phyloP scores from a whole-genome alignment of 805 yeast species.

The Candida vaughaniae region DNA sequence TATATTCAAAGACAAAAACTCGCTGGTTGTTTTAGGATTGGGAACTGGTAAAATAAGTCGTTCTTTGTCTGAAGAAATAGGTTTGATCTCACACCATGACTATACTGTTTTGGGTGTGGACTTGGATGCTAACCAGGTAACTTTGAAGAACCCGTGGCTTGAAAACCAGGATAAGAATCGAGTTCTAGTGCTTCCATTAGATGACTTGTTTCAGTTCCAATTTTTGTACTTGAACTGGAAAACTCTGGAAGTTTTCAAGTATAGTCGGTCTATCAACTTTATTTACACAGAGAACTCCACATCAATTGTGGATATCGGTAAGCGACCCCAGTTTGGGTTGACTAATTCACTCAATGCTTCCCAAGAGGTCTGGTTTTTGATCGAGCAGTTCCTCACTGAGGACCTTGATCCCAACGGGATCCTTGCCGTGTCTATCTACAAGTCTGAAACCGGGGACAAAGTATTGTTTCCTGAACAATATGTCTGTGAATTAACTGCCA shows the following conservation, averaged over 20 bases:
- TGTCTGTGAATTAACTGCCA: conserved; percentile 13
- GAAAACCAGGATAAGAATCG: conserved; percentile 16
- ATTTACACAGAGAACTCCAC: conserved; percentile 11
- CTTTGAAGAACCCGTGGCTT: conserved; percentile 40
- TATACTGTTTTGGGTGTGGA: conserved; percentile 50
- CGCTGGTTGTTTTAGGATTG: conserved; percentile 51
- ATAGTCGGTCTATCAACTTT: conserved; percentile 25
- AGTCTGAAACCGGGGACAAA: conserved; percentile 30
- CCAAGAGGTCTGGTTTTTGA: conserved; percentile 44
- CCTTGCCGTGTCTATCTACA: conserved; percentile 16
- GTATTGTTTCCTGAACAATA: conserved; percentile 27
- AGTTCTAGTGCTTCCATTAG: conserved; percentile 13
- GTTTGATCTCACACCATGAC: conserved; percentile 64
- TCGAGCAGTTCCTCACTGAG: conserved; percentile 32
- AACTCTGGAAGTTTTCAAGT: conserved; percentile 25
- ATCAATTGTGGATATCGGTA: conserved; percentile 12
- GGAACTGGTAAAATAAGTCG: conserved; percentile 60
- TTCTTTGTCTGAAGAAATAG: conserved; percentile 29
- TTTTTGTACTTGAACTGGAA: conserved; percentile 74
- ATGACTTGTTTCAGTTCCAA: conserved; percentile 28
- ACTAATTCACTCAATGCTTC: conserved; percentile 23
- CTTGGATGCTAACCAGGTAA: conserved; percentile 3
- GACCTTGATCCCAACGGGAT: conserved; percentile 26
- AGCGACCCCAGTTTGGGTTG: conserved; percentile 47
- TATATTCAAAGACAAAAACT: not conserved